Evolutionary conservation across 2,329 filamentous ascomycete species (phyloP).

Genomic region (Fusarium sacchari): DNA sequence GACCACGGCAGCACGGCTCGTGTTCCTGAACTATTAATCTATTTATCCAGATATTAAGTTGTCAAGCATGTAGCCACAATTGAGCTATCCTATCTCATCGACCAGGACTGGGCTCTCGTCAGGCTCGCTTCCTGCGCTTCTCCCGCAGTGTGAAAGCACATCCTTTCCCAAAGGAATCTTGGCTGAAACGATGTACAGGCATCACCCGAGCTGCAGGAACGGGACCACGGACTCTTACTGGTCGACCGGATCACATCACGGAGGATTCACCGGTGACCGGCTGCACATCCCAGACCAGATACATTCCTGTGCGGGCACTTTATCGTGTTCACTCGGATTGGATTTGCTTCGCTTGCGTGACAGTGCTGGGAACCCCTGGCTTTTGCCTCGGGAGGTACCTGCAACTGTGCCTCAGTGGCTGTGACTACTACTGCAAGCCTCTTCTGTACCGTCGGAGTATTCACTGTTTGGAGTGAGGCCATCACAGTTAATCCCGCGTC

Average conservation of each 20-base stretch:
- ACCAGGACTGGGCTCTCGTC: not conserved
- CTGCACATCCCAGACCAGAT: not conserved
- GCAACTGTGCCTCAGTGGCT: not conserved
- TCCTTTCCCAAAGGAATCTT: not conserved
- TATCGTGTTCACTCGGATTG: not conserved
- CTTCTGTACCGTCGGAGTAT: not conserved
- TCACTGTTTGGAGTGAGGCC: not conserved
- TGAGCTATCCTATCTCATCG: not conserved
- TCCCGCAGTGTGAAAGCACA: not conserved
- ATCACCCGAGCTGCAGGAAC: not conserved
- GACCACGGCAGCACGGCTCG: not conserved
- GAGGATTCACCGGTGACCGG: not conserved
- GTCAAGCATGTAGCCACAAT: not conserved
- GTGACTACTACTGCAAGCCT: not conserved
- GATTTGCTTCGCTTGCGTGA: not conserved
- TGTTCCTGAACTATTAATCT: not conserved
- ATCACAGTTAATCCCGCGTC: not conserved
- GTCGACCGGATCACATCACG: not conserved
- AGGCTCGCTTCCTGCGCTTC: not conserved
- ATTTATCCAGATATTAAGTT: not conserved
- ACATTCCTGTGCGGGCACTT: not conserved
- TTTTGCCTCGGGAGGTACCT: not conserved
- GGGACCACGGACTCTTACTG: not conserved
- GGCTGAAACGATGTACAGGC: constrained; percentile 10
- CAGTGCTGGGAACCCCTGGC: not conserved